Percentiles rank a stretch among this genome's conserved stretches.
Conservation (phyloP, 768 basidiomycete species). For the Pholiota molesta region DNA sequence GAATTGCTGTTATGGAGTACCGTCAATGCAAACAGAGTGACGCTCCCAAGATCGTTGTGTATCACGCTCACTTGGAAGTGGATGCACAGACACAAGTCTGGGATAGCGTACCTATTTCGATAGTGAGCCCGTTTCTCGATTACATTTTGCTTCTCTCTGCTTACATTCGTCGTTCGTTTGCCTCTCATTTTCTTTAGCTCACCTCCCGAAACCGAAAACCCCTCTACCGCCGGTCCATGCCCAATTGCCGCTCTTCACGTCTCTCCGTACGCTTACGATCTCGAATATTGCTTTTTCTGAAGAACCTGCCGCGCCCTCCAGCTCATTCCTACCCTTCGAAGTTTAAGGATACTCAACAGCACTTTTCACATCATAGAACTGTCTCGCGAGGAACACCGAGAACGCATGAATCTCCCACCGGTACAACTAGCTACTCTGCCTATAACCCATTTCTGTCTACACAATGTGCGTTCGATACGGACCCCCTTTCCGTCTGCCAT, state of each 20-base stretch:
- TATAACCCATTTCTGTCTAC: not conserved
- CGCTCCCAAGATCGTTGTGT: not conserved
- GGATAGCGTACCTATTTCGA: not conserved
- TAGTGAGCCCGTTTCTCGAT: not conserved
- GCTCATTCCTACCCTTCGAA: not conserved
- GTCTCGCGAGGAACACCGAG: not conserved
- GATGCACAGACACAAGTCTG: not conserved
- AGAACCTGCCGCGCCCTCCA: not conserved
- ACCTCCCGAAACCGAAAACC: too few relatives aligned
- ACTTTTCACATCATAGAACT: not conserved
- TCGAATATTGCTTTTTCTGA: not conserved
- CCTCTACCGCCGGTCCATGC: not conserved
- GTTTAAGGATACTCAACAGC: not conserved
- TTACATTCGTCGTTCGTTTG: too few relatives aligned
- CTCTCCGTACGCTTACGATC: not conserved
- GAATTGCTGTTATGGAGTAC: not conserved
- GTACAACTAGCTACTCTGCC: not conserved
- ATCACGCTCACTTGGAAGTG: not conserved
- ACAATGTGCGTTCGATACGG: not conserved
- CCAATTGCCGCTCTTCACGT: not conserved
- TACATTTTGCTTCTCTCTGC: too few relatives aligned
- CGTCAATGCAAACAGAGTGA: not conserved
- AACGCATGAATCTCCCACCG: not conserved
- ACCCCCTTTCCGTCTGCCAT: not conserved
- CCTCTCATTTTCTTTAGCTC: not conserved